A percentile compares a stretch with the other conserved stretches of the same genome.
Conservation (phyloP, 345 rosid species). For the Lepidium sativum region DNA sequence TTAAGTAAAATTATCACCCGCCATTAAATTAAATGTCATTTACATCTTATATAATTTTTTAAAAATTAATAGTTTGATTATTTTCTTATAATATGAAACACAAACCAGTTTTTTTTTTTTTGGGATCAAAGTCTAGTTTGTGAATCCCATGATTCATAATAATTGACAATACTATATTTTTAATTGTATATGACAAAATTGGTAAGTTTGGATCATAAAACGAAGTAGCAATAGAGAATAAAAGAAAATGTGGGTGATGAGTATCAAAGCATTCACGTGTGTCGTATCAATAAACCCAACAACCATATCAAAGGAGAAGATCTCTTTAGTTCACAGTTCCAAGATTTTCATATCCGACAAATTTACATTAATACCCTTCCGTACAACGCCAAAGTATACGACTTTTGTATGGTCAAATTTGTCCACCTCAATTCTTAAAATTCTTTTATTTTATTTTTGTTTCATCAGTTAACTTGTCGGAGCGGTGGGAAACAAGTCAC, state of each 20-base stretch:
- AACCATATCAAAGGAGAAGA: constrained; percentile 27
- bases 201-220: background rate
- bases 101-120: no score
- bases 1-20: no score
- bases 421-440: constrained; percentile 2
- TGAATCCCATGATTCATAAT: background rate
- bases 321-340: constrained; percentile 18
- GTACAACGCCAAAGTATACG: constrained; percentile 10
- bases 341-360: background rate
- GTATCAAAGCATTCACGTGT: constrained; percentile 28
- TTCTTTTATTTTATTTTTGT: background rate
- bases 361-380: constrained; percentile 19
- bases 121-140: background rate
- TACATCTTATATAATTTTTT: no score
- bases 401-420: constrained; percentile 26
- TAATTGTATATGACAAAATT: background rate
- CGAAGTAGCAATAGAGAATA: background rate
- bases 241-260: constrained; percentile 17
- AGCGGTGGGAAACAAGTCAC: constrained; percentile 38
- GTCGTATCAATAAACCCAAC: constrained; percentile 27
- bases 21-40: no score
- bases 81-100: no score
- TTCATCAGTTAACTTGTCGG: constrained; percentile 22
- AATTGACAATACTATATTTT: no score
- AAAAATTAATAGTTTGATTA: no score